Percentiles rank a stretch among this genome's conserved stretches.
phyloP scores from a whole-genome alignment of 2,329 filamentous ascomycete species.

The Exophiala aquamarina region DNA sequence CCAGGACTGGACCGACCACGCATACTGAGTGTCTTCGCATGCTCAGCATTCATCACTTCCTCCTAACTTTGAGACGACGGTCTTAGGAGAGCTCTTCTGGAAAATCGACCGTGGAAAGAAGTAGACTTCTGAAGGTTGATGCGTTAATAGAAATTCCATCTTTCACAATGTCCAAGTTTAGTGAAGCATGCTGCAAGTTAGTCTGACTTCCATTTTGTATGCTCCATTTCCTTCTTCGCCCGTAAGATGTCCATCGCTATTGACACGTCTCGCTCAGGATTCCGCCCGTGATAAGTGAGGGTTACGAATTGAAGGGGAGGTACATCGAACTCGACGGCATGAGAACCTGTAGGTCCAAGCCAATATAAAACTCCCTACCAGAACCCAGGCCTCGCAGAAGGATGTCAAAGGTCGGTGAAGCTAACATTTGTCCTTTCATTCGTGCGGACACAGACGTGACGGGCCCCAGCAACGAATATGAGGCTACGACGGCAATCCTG shows the following conservation, averaged over 20 bases:
- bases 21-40: no score
- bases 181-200: constrained; percentile 47
- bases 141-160: no score
- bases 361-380: no score
- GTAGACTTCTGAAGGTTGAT: no score
- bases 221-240: no score
- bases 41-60: no score
- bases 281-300: constrained; percentile 42
- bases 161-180: constrained; percentile 34
- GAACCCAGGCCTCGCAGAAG: no score
- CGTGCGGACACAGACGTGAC: constrained; percentile 49
- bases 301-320: constrained; percentile 58
- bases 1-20: no score
- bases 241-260: not conserved
- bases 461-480: constrained; percentile 42
- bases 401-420: no score
- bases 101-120: no score
- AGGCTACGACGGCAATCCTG: constrained; percentile 57
- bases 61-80: no score
- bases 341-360: constrained; percentile 53
- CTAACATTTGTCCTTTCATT: constrained; percentile 3
- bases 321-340: constrained; percentile 60
- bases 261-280: constrained; percentile 32
- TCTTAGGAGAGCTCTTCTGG: no score
- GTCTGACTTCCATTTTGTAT: constrained; percentile 16